Conservation (phyloP, 192 early-diverging fungal species). For the Spinellus fusiger region DNA sequence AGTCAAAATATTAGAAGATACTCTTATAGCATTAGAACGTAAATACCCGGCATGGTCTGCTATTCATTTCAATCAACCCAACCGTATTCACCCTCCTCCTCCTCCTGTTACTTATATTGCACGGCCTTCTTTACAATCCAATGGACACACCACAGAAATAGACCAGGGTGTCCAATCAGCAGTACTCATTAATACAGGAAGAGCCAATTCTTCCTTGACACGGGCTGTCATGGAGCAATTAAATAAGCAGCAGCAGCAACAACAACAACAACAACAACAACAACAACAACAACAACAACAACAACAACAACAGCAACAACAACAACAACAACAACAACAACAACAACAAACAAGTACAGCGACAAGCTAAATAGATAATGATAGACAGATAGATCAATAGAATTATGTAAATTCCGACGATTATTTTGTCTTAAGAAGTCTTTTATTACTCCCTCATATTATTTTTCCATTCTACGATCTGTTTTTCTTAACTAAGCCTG, state of each 20-base stretch:
- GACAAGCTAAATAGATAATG: too few relatives aligned
- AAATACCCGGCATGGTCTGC: slow-evolving; percentile 78
- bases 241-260: not conserved
- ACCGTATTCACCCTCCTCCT: slow-evolving; percentile 38
- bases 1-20: slow-evolving; percentile 70
- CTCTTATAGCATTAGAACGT: slow-evolving; percentile 66
- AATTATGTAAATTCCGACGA: too few relatives aligned
- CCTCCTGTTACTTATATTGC: slow-evolving; percentile 16
- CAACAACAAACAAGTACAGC: not conserved
- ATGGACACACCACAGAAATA: slow-evolving; percentile 17
- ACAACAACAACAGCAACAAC: not conserved
- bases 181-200: slow-evolving; percentile 21
- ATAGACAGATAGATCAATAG: too few relatives aligned
- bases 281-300: not conserved
- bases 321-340: not conserved
- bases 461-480: too few relatives aligned
- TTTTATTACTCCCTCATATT: too few relatives aligned
- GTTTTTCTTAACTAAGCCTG: too few relatives aligned
- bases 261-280: not conserved
- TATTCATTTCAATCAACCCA: slow-evolving; percentile 70
- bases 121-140: not conserved
- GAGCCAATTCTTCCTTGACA: slow-evolving; percentile 47
- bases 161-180: slow-evolving; percentile 27
- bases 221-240: slow-evolving; percentile 50
- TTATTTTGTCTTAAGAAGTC: too few relatives aligned